Conservation (phyloP, 2,329 filamentous ascomycete genomes). For the Penicillium sp. region DNA sequence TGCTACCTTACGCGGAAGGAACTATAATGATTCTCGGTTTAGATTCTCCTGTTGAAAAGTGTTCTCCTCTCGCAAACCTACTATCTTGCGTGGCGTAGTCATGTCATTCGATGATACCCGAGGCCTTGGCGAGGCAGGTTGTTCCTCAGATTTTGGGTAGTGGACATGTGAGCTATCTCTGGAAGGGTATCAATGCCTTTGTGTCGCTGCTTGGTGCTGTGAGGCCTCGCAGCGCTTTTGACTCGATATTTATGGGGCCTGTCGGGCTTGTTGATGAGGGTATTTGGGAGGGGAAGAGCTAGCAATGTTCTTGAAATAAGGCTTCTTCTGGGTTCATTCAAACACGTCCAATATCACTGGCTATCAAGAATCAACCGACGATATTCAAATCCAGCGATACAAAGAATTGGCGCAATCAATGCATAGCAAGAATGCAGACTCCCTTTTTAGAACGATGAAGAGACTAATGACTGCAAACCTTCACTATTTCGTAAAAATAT, state of each 20-base stretch:
- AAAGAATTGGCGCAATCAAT: no score
- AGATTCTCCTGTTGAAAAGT: no score
- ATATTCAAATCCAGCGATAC: no score
- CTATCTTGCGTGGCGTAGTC: no score
- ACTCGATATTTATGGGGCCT: neutral
- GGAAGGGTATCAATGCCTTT: constrained; percentile 12
- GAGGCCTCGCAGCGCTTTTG: constrained; percentile 4
- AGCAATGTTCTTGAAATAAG: neutral
- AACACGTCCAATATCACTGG: no score
- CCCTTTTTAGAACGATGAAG: neutral
- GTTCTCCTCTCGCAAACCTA: no score
- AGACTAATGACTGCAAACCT: neutral
- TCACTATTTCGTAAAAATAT: no score
- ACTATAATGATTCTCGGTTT: no score
- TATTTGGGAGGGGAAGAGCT: neutral
- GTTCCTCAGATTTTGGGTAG: neutral
- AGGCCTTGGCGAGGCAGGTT: neutral
- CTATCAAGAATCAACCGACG: no score
- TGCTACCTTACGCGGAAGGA: no score
- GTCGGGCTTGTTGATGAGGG: neutral
- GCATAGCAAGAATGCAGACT: no score
- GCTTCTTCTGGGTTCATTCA: no score
- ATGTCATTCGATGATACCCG: neutral
- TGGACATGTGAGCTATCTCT: neutral
- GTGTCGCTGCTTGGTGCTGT: constrained; percentile 1